Conservation (phyloP, 2,329 filamentous ascomycete species). For the Stemphylium vesicarium region DNA sequence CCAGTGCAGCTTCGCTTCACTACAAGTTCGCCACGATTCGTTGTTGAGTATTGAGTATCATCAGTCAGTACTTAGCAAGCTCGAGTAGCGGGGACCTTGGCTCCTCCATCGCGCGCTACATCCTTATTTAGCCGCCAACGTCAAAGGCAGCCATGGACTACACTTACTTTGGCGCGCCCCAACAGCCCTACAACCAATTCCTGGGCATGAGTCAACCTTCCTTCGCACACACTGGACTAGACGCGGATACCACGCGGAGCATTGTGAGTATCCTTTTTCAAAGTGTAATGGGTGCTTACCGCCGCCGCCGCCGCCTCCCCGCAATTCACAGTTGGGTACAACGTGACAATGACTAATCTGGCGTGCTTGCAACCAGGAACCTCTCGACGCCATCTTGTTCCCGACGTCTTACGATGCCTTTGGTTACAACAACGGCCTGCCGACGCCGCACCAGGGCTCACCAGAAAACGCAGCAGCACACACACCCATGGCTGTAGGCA, state of each 20-base stretch:
- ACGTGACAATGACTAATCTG: constrained; percentile 28
- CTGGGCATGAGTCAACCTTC: constrained; percentile 53
- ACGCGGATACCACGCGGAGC: constrained; percentile 47
- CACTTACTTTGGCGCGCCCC: constrained; percentile 57
- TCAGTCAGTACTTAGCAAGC: not conserved
- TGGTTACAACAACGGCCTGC: constrained; percentile 33
- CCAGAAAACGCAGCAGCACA: constrained; percentile 36
- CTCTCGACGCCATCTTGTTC: constrained; percentile 50
- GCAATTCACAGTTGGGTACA: constrained; percentile 7
- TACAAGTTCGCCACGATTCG: not conserved
- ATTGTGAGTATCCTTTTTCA: constrained; percentile 30
- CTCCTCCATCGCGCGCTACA: not conserved
- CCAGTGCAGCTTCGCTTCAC: no score
- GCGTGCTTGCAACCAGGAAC: constrained; percentile 44
- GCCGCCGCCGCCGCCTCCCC: not conserved
- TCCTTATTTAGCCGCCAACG: not conserved
- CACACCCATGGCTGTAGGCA: constrained; percentile 46
- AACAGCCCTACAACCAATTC: constrained; percentile 56
- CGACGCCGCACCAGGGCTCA: constrained; percentile 40
- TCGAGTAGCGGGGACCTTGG: not conserved
- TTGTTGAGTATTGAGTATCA: constrained; percentile 1
- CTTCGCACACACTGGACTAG: constrained; percentile 41
- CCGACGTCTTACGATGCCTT: constrained; percentile 40
- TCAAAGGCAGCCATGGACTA: constrained; percentile 59
- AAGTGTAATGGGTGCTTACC: no score